Evolutionary conservation across 2,329 filamentous ascomycete genomes (phyloP).

Genomic region (Hymenoscyphus infarciens): DNA sequence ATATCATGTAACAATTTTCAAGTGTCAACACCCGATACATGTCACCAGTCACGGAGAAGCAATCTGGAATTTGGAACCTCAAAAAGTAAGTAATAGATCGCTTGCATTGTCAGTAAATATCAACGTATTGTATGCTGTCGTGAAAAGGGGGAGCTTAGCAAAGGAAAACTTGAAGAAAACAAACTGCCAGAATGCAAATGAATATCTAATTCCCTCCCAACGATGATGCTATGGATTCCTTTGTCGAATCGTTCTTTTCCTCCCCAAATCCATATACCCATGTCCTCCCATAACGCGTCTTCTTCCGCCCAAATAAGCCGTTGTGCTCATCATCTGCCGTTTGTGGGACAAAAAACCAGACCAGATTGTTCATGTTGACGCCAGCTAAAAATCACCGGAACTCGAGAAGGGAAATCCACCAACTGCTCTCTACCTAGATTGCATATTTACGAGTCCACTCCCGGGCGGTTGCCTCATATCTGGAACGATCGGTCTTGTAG

Average conservation of each 20-base stretch:
- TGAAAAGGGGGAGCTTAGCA: neutral
- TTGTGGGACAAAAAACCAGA: conserved; percentile 12
- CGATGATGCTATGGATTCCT: conserved; percentile 24
- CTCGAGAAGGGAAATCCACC: conserved; percentile 23
- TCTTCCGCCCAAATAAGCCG: neutral
- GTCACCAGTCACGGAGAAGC: no score
- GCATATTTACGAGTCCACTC: conserved; percentile 99
- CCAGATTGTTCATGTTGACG: conserved; percentile 28
- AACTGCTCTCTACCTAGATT: conserved; percentile 55
- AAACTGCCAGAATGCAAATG: conserved; percentile 22
- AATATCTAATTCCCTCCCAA: conserved; percentile 24
- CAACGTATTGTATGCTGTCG: conserved; percentile 10
- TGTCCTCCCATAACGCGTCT: neutral
- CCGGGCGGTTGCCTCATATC: conserved; percentile 93
- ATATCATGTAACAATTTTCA: no score
- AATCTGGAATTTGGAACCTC: no score
- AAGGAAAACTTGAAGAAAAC: conserved; percentile 1
- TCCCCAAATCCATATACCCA: conserved; percentile 3
- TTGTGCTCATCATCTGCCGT: neutral
- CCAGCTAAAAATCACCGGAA: conserved; percentile 30
- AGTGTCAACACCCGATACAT: no score
- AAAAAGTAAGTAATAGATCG: no score
- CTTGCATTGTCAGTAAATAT: neutral
- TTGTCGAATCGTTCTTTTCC: conserved; percentile 6
- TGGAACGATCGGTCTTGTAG: conserved; percentile 96